Percentiles rank a stretch among this genome's conserved stretches.
Conservation (phyloP, 306 rosid genomes). For the Canavalia ensiformis region DNA sequence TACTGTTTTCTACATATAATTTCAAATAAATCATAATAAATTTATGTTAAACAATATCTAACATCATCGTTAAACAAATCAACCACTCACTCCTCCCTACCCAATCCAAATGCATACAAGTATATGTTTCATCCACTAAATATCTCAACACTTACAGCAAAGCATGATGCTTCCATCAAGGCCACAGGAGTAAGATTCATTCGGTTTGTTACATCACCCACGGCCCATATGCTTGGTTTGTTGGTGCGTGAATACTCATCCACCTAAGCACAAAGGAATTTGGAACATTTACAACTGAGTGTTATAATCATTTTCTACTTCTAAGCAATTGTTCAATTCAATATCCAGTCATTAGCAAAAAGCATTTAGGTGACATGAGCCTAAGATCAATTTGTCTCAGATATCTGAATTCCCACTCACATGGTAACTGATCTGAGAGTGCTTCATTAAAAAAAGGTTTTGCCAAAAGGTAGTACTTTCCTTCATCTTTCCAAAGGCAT, state of each 20-base stretch:
- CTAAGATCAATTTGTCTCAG: slow-evolving; percentile 23
- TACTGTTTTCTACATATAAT: slow-evolving; percentile 74
- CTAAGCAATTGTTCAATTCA: slow-evolving; percentile 2
- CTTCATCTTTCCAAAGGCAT: background rate
- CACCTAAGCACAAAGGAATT: slow-evolving; percentile 62
- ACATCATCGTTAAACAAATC: background rate
- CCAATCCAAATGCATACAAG: slow-evolving; percentile 21
- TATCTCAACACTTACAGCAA: slow-evolving; percentile 74
- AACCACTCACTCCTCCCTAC: background rate
- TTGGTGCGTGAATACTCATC: slow-evolving; percentile 82
- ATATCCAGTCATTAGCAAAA: slow-evolving; percentile 4
- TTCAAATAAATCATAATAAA: slow-evolving; percentile 40
- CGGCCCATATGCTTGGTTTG: slow-evolving; percentile 91
- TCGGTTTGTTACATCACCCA: slow-evolving; percentile 95
- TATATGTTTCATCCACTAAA: slow-evolving; percentile 19
- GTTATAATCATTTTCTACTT: slow-evolving; percentile 17
- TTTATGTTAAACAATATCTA: slow-evolving; percentile 17
- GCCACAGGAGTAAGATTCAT: slow-evolving; percentile 96
- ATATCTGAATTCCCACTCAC: background rate
- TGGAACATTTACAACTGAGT: slow-evolving; percentile 33
- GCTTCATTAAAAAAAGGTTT: background rate
- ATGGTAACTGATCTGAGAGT: background rate
- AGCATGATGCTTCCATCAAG: slow-evolving; percentile 85
- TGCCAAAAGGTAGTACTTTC: background rate
- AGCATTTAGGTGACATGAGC: slow-evolving; percentile 12